Conservation (phyloP, 164 flowering plant genomes). For the Paratinospora sagittata region DNA sequence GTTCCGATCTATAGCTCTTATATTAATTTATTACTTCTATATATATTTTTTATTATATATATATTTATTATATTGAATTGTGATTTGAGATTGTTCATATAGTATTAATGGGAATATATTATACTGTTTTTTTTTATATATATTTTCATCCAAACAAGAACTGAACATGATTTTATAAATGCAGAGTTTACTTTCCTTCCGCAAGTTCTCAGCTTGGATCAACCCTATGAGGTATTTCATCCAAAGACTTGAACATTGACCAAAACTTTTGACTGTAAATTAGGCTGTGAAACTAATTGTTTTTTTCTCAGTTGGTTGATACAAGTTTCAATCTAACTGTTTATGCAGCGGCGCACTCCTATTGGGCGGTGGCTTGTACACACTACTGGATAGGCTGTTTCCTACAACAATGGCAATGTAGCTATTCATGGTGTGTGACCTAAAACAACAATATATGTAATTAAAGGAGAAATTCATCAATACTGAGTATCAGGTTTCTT, state of each 20-base stretch:
- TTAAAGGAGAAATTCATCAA: background rate
- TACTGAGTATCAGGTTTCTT: background rate
- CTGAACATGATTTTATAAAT: conserved; percentile 10
- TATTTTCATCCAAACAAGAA: background rate
- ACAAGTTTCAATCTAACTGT: conserved; percentile 14
- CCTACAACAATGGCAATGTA: conserved; percentile 75
- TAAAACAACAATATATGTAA: background rate
- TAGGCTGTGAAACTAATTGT: background rate
- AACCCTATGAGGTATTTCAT: conserved; percentile 73
- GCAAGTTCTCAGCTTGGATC: conserved; percentile 94
- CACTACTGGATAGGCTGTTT: conserved; percentile 71
- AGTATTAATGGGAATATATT: background rate
- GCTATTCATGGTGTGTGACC: conserved; percentile 2
- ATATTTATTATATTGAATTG: background rate
- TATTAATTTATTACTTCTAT: background rate
- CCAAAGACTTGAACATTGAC: background rate
- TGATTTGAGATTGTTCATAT: background rate
- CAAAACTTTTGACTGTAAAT: too few species aligned
- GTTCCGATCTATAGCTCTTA: background rate
- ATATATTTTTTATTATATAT: background rate
- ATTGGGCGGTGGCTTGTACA: conserved; percentile 81
- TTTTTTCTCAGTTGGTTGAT: background rate
- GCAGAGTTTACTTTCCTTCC: conserved; percentile 90
- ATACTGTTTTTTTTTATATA: too few species aligned
- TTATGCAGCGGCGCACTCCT: conserved; percentile 80